Base-by-base conservation (phyloP, 2,329 filamentous ascomycete genomes). In the Acrocalymma vagum region DNA sequence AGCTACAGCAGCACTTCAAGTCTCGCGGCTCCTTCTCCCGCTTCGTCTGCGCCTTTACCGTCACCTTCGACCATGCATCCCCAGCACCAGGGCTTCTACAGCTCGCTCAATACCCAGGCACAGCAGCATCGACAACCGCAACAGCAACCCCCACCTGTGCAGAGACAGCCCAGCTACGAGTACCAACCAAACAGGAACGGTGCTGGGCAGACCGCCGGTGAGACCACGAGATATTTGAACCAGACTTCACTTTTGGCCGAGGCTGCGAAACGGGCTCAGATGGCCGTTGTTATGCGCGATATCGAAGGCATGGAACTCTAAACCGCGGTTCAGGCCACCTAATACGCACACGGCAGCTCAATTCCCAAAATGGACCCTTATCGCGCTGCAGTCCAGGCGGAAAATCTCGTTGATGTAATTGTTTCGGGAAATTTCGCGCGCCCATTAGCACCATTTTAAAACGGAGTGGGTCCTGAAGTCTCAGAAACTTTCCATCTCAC, bases 221-320 rank as follows among this genome's bases (percentile, higher is more conserved):
- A 76, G 59, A 82, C 80, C 2, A 76, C 78, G 8, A 78, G 78
- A 4, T 91, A 91, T 64, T 79, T 95, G 45, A 84, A 86, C 59
- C 87, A 95, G 70, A 89, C 93, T 62, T 93, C 82, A 43, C 81
- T 96, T 20, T 81, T 96, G 27, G 92, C 92, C 23, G 93, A 97
- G 76, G 93, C 93, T 2, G 93, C 91, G 28, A 96, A 95, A 73
- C 80, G 92, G 27, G 93, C 93, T 8, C 90, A 96, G 72, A 88
- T 96, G 78, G 90, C 90, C 27, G 85, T 91, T 61, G 77, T 96
- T 67, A 88, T 92, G 78, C 81, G 92, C 48, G 93, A 96, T 70
- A 80, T 97, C 63, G 90, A 90, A 61, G 82, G 84, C 51, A 80
- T 88, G 62, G 83, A 81, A 37, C 71, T 90, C 23, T 74, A 57